A percentile compares a stretch with the other conserved stretches of the same genome.
Conservation (phyloP, 345 rosid genomes). For the thale cress (Arabidopsis thaliana) region TAIR10.1 NC_003075.7:18550501-18551000, state of each 20-base stretch:
- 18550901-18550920: not conserved
- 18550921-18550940: conserved; percentile 49
- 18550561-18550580: not conserved
- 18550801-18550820: conserved; percentile 87
- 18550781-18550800: conserved; percentile 85
- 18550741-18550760: conserved; percentile 1
- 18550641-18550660: not conserved
- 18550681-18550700: conserved; percentile 3
- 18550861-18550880: not conserved
- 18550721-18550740: not conserved
- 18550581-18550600: not conserved
- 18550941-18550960: conserved; percentile 86
- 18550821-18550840: conserved; percentile 97
- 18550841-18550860: conserved; percentile 64
- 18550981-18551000: conserved; percentile 69
- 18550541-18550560: not conserved
- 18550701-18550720: not conserved
- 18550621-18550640: not conserved
- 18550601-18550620: not conserved
- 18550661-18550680: conserved; percentile 2
- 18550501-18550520: not conserved
- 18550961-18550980: conserved; percentile 68
- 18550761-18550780: conserved; percentile 69
- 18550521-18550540: not conserved
- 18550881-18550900: not conserved